Evolutionary conservation across 169 alveolate species (phyloP), one percentile per base, ranked within the genome.

Genomic region (Babesia divergens): DNA sequence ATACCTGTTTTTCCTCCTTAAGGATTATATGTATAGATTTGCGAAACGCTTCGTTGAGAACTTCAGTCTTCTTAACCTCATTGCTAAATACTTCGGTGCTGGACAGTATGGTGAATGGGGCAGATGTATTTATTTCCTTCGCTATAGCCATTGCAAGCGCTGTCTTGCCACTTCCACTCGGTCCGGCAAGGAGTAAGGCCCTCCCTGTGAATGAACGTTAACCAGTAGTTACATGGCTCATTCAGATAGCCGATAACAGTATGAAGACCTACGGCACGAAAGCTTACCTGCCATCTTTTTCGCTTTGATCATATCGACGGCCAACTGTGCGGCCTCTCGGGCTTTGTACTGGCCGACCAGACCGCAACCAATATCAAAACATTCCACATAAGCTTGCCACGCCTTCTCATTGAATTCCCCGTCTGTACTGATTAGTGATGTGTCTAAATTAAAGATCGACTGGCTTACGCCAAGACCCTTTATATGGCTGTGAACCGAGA

Each of bases 21-120:
- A 97, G 97, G 77, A 98, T 90, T 53, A 96, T 90, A 35, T 99
- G 99, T 43, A 98, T 98, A 3, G 99, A 98, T 77, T 99, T 93
- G 66, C 99, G 89, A 92, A 97, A 97, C 70, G 98, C 97, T 90
- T 98, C 99, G 98, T 96, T 97, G 64, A 98, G 86, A 43, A 96
- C 91, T 91, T 98, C 99, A 3, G 99, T 98, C 89, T 97, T 97
- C 84, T 98, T 98, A 31, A 98, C 99, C 84, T 98, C 99, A n/a
- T 94, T 89, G 47, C 98, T 94, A 90, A 94, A 98, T 28, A 98
- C 99, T 93, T 97, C 99, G 13, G 99, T 93, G 31, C 99, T 99
- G 18, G 98, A 99, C 98, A 98, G 95, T 20, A 98, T 98, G 79
- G 99, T 97, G 90, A 98, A 98, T 2, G 99, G 99, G 75, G 97